phyloP scores from a whole-genome alignment of 768 basidiomycete genomes.

The Termitomyces sp. region DNA sequence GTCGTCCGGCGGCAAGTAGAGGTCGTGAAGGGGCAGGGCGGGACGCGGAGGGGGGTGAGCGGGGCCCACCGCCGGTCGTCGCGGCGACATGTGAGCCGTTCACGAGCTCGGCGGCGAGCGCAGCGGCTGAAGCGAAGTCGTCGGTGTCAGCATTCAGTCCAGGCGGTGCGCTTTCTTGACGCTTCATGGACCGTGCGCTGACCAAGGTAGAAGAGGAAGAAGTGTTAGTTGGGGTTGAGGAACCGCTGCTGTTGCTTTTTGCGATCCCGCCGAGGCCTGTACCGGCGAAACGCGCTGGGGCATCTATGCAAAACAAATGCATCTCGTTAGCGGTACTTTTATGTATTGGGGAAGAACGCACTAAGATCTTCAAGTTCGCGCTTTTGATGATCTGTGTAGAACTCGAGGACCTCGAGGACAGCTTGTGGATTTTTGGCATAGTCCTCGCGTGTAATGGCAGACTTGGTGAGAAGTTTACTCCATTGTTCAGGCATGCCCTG shows the following conservation, averaged over 20 bases:
- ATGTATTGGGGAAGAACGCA: conserved; percentile 15
- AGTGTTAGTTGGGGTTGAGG: conserved; percentile 14
- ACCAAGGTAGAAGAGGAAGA: conserved; percentile 18
- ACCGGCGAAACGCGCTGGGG: conserved; percentile 84
- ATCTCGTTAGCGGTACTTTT: conserved; percentile 10
- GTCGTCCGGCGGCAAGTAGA: conserved; percentile 49
- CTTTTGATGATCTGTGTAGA: conserved; percentile 97
- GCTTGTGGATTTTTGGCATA: conserved; percentile 97
- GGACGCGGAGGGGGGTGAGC: conserved; percentile 35
- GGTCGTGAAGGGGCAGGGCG: conserved; percentile 71
- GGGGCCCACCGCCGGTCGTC: conserved; percentile 13
- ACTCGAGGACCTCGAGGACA: conserved; percentile 95
- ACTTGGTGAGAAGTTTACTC: conserved; percentile 94
- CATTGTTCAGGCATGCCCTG: conserved; percentile 97
- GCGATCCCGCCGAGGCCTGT: conserved; percentile 81
- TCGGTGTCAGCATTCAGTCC: conserved; percentile 36
- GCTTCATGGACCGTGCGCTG: conserved; percentile 19
- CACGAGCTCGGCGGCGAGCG: conserved; percentile 58
- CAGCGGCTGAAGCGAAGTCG: conserved; percentile 40
- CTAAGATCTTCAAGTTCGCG: conserved; percentile 72
- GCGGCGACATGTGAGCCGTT: conserved; percentile 42
- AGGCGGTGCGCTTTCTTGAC: conserved; percentile 37
- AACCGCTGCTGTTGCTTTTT: conserved; percentile 30
- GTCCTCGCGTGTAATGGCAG: conserved; percentile 96
- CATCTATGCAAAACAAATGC: conserved; percentile 23